Evolutionary conservation across 305 asterid genomes (phyloP).

Genomic region (Fraxinus xanthoxyloides): DNA sequence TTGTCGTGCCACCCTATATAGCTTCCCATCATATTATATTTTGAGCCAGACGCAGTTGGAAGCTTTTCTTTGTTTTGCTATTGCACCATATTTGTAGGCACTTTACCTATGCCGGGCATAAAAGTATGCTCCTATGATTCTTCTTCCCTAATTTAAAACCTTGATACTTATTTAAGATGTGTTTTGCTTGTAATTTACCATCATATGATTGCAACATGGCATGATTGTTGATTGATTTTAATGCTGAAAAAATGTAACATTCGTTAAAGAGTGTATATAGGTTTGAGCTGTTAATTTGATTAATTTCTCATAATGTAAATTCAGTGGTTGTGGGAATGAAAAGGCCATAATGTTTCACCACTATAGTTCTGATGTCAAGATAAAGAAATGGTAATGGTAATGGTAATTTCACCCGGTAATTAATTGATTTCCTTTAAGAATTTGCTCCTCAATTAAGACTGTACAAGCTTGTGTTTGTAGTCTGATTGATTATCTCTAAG

Average conservation of each 20-base stretch:
- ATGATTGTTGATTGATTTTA: not conserved
- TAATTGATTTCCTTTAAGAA: not conserved
- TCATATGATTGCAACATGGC: constrained; percentile 2
- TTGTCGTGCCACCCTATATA: constrained; percentile 16
- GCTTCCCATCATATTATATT: not conserved
- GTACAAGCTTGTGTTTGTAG: not conserved
- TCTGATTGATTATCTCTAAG: not conserved
- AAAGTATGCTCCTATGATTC: not conserved
- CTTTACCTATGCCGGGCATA: not conserved
- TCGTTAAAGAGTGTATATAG: not conserved
- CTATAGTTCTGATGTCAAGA: not conserved
- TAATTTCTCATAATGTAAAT: not conserved
- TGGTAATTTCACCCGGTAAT: not conserved
- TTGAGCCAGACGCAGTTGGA: not conserved
- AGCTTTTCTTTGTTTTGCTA: not conserved
- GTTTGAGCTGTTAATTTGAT: not conserved
- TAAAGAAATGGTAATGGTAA: not conserved
- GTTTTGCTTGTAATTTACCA: not conserved
- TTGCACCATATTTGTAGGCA: not conserved
- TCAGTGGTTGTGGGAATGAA: not conserved
- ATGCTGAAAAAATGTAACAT: not conserved
- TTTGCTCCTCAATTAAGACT: not conserved
- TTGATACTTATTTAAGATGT: not conserved
- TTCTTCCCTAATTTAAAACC: not conserved
- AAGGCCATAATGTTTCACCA: not conserved